Conservation (phyloP, 2,329 filamentous ascomycete species). For the Blumeriella jaapii region DNA sequence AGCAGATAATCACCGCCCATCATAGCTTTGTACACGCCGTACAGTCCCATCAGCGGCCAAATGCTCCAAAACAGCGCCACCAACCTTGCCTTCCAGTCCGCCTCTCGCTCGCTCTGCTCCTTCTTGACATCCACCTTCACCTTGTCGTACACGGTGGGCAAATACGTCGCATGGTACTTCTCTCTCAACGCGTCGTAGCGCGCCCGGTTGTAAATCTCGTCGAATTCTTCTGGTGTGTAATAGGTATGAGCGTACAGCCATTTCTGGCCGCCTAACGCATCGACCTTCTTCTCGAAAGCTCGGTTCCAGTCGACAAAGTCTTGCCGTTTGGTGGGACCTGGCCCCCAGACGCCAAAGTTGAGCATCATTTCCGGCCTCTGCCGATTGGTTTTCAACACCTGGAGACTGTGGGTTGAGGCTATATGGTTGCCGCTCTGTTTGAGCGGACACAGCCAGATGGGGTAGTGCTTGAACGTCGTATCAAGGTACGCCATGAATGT, state of each 20-base stretch:
- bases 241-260: conserved; percentile 82
- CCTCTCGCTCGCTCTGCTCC: conserved; percentile 18
- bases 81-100: conserved; percentile 27
- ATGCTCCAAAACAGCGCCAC: conserved; percentile 19
- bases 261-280: conserved; percentile 63
- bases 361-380: conserved; percentile 38
- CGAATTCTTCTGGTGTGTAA: conserved; percentile 61
- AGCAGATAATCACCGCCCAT: conserved; percentile 11
- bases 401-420: conserved; percentile 13
- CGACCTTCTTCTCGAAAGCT: conserved; percentile 56
- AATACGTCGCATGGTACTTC: conserved; percentile 50
- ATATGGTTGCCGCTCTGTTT: conserved; percentile 22
- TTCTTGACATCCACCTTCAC: conserved; percentile 42
- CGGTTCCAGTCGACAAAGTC: conserved; percentile 60
- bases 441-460: conserved; percentile 45
- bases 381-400: conserved; percentile 12
- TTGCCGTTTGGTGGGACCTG: conserved; percentile 42
- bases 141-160: conserved; percentile 65
- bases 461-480: conserved; percentile 23
- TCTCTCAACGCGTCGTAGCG: conserved; percentile 50
- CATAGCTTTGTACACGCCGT: conserved; percentile 12
- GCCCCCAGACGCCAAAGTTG: conserved; percentile 69
- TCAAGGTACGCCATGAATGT: conserved; percentile 41
- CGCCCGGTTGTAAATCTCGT: conserved; percentile 44
- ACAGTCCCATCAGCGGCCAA: conserved; percentile 10